These are phyloP conservation scores for Myriosclerotinia duriaeana DNA, from an alignment of 2,329 filamentous ascomycete genomes.

Conservation along the genomic window DNA sequence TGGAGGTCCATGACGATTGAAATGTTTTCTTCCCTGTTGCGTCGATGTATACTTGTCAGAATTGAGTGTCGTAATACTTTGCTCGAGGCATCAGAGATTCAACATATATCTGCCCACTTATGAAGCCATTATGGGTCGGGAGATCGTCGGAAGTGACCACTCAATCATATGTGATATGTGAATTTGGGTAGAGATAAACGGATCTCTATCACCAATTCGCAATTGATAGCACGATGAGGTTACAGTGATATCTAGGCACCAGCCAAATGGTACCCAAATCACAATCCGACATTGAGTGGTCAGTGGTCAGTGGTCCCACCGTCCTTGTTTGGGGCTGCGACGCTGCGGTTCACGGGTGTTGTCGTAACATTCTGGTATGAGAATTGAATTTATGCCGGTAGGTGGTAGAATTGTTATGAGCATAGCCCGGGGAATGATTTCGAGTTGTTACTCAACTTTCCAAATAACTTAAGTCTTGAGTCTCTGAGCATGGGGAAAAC, in stretches of 20 bases:
- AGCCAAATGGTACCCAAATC: constrained; percentile 3
- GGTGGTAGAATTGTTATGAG: not conserved
- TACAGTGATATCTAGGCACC: constrained; percentile 10
- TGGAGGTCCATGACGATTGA: constrained; percentile 15
- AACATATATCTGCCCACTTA: constrained; percentile 4
- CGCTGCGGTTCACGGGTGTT: not conserved
- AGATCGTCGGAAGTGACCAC: not conserved
- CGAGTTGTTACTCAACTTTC: too few relatives aligned
- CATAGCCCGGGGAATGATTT: not conserved
- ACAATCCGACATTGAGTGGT: not conserved
- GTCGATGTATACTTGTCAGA: not conserved
- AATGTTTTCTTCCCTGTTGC: not conserved
- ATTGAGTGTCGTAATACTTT: not conserved
- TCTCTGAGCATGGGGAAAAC: not conserved
- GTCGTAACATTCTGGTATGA: not conserved
- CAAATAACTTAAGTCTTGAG: too few relatives aligned
- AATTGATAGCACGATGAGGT: constrained; percentile 1
- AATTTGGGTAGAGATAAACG: not conserved
- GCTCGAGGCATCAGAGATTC: not conserved
- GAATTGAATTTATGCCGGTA: not conserved
- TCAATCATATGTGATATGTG: not conserved
- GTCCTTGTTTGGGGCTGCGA: not conserved
- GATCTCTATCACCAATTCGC: not conserved
- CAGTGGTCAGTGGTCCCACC: too few relatives aligned
- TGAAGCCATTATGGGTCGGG: constrained; percentile 5